Conservation (phyloP, 331 rosid species). For the Pyracantha coccinea region DNA sequence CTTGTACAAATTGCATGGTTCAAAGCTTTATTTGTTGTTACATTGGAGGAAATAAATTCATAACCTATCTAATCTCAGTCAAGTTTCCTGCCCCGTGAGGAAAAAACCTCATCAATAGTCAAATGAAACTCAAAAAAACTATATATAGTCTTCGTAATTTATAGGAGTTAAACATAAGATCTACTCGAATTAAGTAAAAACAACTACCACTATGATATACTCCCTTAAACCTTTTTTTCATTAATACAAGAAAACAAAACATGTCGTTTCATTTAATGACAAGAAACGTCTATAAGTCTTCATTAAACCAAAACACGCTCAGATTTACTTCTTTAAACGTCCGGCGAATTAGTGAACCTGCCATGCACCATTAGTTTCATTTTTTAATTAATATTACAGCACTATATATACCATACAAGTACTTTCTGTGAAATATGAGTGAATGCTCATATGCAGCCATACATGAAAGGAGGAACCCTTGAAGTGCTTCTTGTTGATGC, state of each 20-base stretch:
- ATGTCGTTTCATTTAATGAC: neutral
- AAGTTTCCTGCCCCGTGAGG: too few species aligned
- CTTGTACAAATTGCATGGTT: too few species aligned
- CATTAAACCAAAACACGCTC: neutral
- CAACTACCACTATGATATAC: too few species aligned
- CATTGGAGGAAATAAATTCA: too few species aligned
- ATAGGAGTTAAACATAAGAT: too few species aligned
- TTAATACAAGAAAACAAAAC: neutral
- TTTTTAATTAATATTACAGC: neutral
- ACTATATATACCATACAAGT: neutral
- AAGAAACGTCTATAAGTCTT: neutral
- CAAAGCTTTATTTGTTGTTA: too few species aligned
- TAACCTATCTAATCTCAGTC: too few species aligned
- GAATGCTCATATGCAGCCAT: conserved; percentile 1
- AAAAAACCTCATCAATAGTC: too few species aligned
- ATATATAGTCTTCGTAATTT: too few species aligned
- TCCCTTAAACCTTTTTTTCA: too few species aligned
- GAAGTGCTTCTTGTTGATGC: conserved; percentile 86
- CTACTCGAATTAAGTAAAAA: too few species aligned
- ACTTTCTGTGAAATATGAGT: neutral
- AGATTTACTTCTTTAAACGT: neutral
- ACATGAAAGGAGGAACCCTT: conserved; percentile 53
- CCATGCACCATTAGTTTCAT: neutral
- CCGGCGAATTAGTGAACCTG: neutral
- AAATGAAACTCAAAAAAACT: too few species aligned